Evolutionary conservation across 2,329 filamentous ascomycete species (phyloP).

Genomic region (Paecilomyces variotii): DNA sequence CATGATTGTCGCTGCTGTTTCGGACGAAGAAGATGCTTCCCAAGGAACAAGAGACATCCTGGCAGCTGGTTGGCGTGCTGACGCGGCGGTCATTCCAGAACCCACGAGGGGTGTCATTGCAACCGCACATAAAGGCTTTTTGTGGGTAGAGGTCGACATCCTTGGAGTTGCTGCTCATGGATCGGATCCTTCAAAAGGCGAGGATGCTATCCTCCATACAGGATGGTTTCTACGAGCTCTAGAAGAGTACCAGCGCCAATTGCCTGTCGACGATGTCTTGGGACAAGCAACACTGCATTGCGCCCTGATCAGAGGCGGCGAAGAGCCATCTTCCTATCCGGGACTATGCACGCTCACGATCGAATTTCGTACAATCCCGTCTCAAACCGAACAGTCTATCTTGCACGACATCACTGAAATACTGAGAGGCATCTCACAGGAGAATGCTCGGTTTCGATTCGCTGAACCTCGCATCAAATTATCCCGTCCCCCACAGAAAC

Average conservation of each 20-base stretch:
- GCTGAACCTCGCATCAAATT: conserved; percentile 33
- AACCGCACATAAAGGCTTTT: conserved; percentile 45
- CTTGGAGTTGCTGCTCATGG: conserved; percentile 29
- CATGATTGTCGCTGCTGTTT: conserved; percentile 46
- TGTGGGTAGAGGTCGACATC: conserved; percentile 27
- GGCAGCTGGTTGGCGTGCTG: conserved; percentile 45
- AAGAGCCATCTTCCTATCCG: conserved; percentile 47
- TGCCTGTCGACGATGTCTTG: conserved; percentile 27
- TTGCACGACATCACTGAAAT: conserved; percentile 31
- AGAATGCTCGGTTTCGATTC: conserved; percentile 34
- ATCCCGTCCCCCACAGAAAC: conserved; percentile 36
- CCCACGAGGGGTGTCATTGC: conserved; percentile 38
- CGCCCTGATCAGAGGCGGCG: conserved; percentile 42
- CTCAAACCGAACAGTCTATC: conserved; percentile 34
- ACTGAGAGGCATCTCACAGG: conserved; percentile 23
- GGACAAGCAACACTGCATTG: conserved; percentile 41
- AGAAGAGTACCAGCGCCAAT: conserved; percentile 31
- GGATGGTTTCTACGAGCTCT: conserved; percentile 42
- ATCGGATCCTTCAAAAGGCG: conserved; percentile 33
- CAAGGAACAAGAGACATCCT: conserved; percentile 46
- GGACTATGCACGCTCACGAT: conserved; percentile 41
- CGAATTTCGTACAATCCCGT: conserved; percentile 43
- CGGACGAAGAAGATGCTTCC: conserved; percentile 46
- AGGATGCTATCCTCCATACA: conserved; percentile 44
- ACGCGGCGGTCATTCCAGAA: conserved; percentile 45